A percentile compares a stretch with the other conserved stretches of the same genome.
Evolutionary conservation across 1,284 basidiomycete genomes (phyloP).

Genomic region (Anthracocystis panici-leucophaei): DNA sequence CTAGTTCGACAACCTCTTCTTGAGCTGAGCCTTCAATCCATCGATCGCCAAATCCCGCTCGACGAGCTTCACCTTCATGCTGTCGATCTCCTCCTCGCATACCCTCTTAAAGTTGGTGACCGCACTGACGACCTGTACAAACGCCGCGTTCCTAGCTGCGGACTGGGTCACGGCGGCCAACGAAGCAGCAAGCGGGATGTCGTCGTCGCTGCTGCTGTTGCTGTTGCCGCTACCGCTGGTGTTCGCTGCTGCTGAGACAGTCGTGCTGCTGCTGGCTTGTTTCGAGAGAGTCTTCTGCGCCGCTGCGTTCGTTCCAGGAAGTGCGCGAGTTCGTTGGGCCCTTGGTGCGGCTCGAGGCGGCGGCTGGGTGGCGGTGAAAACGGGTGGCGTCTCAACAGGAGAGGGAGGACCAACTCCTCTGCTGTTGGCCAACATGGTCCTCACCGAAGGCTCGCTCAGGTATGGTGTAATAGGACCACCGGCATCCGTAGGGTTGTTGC

Average conservation of each 20-base stretch:
- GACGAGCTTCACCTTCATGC: constrained; percentile 10
- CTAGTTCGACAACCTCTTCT: neutral
- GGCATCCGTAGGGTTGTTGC: neutral
- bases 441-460: constrained; percentile 15
- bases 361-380: too few species aligned
- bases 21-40: constrained; percentile 14
- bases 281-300: neutral
- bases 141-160: neutral
- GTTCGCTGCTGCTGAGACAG: too few species aligned
- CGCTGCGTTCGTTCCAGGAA: neutral
- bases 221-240: neutral
- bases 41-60: constrained; percentile 24
- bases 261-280: neutral
- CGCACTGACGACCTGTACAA: constrained; percentile 6
- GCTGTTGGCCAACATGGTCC: neutral
- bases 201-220: constrained; percentile 19
- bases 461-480: constrained; percentile 6
- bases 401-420: constrained; percentile 2
- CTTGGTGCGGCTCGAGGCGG: neutral
- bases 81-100: constrained; percentile 10
- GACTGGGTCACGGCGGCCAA: neutral
- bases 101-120: constrained; percentile 16
- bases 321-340: too few species aligned
- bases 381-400: constrained; percentile 1
- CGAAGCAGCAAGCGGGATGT: constrained; percentile 12